A percentile compares a stretch with the other conserved stretches of the same genome.
phyloP scores from a whole-genome alignment of 768 basidiomycete genomes.

The Russula sp. region DNA sequence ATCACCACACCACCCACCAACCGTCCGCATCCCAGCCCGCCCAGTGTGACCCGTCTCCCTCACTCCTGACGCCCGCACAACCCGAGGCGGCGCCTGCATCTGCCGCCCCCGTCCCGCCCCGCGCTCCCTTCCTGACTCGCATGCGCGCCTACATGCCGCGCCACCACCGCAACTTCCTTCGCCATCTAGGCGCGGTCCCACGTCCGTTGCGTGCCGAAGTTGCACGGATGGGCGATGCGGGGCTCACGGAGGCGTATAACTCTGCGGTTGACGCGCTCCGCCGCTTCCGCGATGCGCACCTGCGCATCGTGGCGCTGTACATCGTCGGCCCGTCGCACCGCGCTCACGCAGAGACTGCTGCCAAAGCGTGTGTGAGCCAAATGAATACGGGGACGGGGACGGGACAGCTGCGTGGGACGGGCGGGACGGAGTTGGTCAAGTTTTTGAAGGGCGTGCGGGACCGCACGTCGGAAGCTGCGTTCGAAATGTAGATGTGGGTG shows the following conservation, averaged over 20 bases:
- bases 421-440: slow-evolving; percentile 47
- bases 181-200: slow-evolving; percentile 40
- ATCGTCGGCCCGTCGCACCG: slow-evolving; percentile 45
- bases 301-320: slow-evolving; percentile 48
- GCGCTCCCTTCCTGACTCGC: slow-evolving; percentile 38
- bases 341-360: background rate
- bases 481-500: slow-evolving; percentile 12
- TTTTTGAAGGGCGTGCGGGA: slow-evolving; percentile 54
- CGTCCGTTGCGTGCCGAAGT: slow-evolving; percentile 44
- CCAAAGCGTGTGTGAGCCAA: background rate
- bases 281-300: slow-evolving; percentile 50
- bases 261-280: slow-evolving; percentile 43
- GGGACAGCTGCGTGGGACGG: slow-evolving; percentile 40
- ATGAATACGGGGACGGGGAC: background rate
- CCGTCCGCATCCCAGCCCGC: slow-evolving; percentile 13
- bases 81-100: background rate
- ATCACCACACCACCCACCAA: slow-evolving; percentile 34
- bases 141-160: slow-evolving; percentile 59
- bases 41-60: background rate
- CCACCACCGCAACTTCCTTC: slow-evolving; percentile 50
- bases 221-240: slow-evolving; percentile 17
- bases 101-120: background rate
- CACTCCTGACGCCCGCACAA: background rate
- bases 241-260: slow-evolving; percentile 39
- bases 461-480: slow-evolving; percentile 35